phyloP scores from a whole-genome alignment of 176 grass and related monocot species.

The Zoysia japonica region DNA sequence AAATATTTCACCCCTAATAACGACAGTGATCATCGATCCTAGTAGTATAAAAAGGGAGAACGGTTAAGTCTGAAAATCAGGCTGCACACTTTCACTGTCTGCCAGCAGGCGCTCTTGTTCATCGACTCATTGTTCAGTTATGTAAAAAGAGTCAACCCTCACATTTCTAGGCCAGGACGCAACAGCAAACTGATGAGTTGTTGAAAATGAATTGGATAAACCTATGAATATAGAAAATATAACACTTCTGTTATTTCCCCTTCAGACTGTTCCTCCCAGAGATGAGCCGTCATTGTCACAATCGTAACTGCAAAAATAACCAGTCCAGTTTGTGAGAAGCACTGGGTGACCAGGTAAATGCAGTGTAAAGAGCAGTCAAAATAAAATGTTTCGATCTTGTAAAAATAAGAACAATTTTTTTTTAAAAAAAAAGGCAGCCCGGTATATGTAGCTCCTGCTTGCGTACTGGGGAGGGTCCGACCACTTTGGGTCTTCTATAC shows the following conservation, averaged over 20 bases:
- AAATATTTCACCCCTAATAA: neutral
- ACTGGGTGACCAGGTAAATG: neutral
- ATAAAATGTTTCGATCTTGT: neutral
- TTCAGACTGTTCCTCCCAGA: neutral
- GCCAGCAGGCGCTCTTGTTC: neutral
- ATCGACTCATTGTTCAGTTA: neutral
- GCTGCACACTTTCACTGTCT: slow-evolving; percentile 9
- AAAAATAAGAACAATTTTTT: neutral
- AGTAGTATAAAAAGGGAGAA: neutral
- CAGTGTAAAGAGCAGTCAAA: neutral
- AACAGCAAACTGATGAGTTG: neutral
- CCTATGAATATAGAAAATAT: slow-evolving; percentile 7
- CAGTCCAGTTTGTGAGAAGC: neutral
- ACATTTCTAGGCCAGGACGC: no score
- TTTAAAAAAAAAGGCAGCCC: neutral
- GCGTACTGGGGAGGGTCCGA: no score
- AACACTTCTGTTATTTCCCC: slow-evolving; percentile 17
- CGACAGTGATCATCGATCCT: neutral
- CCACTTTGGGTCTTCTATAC: no score
- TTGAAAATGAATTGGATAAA: slow-evolving; percentile 28
- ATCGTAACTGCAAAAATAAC: slow-evolving; percentile 1
- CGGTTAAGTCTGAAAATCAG: neutral
- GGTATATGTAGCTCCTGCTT: no score
- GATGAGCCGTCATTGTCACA: neutral
- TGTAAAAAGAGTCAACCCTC: slow-evolving; percentile 11